Percentiles rank a stretch among this genome's conserved stretches.
Conservation (phyloP, 2,329 filamentous ascomycete species). For the Scedosporium dehoogii region DNA sequence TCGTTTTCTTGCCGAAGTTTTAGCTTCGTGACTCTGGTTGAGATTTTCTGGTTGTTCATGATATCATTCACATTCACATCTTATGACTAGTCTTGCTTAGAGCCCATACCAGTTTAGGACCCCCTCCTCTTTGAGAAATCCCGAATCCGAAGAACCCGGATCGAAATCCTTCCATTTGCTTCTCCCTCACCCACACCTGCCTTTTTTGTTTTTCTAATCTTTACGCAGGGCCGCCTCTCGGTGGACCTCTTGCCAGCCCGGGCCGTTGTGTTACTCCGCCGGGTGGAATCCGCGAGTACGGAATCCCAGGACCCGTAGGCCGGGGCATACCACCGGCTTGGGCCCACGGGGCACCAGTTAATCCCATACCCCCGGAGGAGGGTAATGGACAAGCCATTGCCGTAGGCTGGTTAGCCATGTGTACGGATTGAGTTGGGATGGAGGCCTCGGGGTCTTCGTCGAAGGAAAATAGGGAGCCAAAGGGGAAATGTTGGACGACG, state of each 20-base stretch:
- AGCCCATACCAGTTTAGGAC: neutral
- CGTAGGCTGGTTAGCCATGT: conserved; percentile 46
- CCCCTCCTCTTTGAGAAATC: neutral
- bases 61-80: neutral
- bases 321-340: neutral
- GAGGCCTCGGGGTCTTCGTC: conserved; percentile 54
- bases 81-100: neutral
- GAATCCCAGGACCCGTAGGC: conserved; percentile 2
- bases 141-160: neutral
- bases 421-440: conserved; percentile 37
- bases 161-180: neutral
- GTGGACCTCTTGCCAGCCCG: neutral
- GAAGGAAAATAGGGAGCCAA: conserved; percentile 74
- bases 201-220: too few species aligned
- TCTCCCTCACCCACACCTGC: neutral
- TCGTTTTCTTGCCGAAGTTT: neutral
- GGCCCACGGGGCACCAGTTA: conserved; percentile 3
- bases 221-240: neutral
- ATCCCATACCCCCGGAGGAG: neutral
- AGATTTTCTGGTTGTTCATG: neutral
- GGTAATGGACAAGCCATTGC: conserved; percentile 5
- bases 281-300: neutral
- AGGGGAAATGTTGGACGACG: conserved; percentile 92
- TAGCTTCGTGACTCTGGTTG: neutral
- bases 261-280: neutral